phyloP scores from a whole-genome alignment of 495 filamentous ascomycete species.

The Rhypophila decipiens region DNA sequence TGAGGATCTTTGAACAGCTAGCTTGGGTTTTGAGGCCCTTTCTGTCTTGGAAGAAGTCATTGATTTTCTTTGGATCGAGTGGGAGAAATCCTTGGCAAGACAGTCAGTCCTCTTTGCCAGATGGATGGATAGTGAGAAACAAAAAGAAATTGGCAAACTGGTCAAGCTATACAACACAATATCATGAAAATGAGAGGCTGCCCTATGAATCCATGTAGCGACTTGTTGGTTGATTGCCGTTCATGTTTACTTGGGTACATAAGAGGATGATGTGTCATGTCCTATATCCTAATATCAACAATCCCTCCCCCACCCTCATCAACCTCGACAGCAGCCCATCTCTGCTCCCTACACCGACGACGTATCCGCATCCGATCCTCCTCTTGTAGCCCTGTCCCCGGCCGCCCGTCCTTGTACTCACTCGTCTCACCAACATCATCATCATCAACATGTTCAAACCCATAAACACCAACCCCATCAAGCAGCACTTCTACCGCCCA shows the following conservation, averaged over 20 bases:
- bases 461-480: constrained; percentile 33
- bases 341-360: constrained; percentile 32
- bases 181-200: no score
- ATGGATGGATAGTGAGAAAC: no score
- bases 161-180: no score
- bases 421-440: no score
- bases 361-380: not conserved
- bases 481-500: constrained; percentile 42
- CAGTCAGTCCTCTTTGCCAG: no score
- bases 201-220: no score
- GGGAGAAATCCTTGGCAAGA: not conserved
- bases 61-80: not conserved
- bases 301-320: constrained; percentile 17
- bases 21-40: not conserved
- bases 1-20: constrained; percentile 11
- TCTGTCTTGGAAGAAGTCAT: not conserved
- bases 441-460: no score
- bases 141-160: no score
- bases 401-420: no score
- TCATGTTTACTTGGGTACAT: not conserved
- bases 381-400: no score
- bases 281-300: constrained; percentile 26
- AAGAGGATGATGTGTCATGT: no score
- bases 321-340: constrained; percentile 37
- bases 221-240: not conserved